Conservation (phyloP, 306 rosid genomes). For the Lathyrus tuberosus region DNA sequence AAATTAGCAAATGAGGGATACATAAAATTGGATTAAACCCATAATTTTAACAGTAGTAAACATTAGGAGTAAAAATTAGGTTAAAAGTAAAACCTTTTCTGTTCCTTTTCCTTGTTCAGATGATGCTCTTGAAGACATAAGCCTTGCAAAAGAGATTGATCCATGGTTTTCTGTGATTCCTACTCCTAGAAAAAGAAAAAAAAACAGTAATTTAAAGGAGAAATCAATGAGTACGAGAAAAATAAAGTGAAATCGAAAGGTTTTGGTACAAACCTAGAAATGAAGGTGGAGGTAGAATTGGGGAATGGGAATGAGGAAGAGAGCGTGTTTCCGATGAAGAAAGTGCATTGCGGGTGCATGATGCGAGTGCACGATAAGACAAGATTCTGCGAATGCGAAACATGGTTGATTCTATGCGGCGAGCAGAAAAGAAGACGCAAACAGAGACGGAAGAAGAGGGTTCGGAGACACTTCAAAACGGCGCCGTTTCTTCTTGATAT, state of each 20-base stretch:
- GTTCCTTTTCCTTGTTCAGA: conserved; percentile 30
- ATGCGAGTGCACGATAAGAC: conserved; percentile 7
- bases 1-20: not conserved
- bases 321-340: not conserved
- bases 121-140: conserved; percentile 65
- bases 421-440: not conserved
- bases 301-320: not conserved
- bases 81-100: conserved; percentile 48
- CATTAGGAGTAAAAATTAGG: not conserved
- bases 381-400: conserved; percentile 26
- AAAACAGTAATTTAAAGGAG: not conserved
- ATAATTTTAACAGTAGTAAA: not conserved
- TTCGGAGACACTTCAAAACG: conserved; percentile 12
- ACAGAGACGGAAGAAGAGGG: not conserved
- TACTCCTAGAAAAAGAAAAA: not conserved
- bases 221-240: not conserved
- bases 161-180: conserved; percentile 41
- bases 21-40: not conserved
- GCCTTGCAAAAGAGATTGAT: conserved; percentile 44
- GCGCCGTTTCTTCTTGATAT: not conserved
- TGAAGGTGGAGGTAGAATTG: conserved; percentile 4
- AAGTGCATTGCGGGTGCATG: conserved; percentile 24
- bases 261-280: not conserved
- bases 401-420: conserved; percentile 25
- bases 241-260: not conserved